These are phyloP conservation scores for Guyanaporus albipodus DNA, from an alignment of 768 basidiomycete genomes.

Conservation along the genomic window DNA sequence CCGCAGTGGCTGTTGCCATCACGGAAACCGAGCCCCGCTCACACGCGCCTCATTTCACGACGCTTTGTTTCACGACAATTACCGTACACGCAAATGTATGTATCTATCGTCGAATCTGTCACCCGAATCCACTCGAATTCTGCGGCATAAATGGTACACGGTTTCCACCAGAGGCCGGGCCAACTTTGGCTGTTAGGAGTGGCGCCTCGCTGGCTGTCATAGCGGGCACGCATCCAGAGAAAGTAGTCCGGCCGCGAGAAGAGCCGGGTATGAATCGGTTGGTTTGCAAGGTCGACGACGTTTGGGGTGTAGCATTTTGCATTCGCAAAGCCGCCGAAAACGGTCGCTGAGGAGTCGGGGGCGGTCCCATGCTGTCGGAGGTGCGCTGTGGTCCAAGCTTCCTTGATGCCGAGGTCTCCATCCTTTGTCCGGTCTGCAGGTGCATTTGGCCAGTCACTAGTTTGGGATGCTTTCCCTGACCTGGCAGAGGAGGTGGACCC, in stretches of 20 bases:
- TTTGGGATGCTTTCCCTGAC: conserved; percentile 22
- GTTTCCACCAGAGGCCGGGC: conserved; percentile 37
- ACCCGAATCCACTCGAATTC: conserved; percentile 30
- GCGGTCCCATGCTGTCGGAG: conserved; percentile 45
- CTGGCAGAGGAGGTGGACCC: conserved; percentile 29
- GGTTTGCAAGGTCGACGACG: conserved; percentile 17
- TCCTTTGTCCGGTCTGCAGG: conserved; percentile 7
- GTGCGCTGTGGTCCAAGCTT: conserved; percentile 19
- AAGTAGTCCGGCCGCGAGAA: conserved; percentile 24
- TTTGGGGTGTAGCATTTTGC: conserved; percentile 11
- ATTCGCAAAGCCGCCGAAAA: conserved; percentile 24
- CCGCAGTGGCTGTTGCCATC: conserved; percentile 9
- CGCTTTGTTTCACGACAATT: too few species aligned
- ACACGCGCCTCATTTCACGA: neutral
- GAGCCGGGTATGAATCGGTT: conserved; percentile 32
- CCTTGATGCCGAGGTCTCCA: conserved; percentile 10
- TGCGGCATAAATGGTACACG: conserved; percentile 52
- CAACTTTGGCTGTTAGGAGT: neutral
- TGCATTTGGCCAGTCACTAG: conserved; percentile 18
- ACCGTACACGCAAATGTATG: too few species aligned
- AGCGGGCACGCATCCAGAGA: conserved; percentile 10
- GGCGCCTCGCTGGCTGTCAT: conserved; percentile 24
- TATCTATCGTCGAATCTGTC: too few species aligned
- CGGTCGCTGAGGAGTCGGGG: conserved; percentile 44
- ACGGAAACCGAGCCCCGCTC: conserved; percentile 4